These are phyloP conservation scores for Kazachstania sp. DNA, from an alignment of 1,139 yeast species.

Conservation along the genomic window DNA sequence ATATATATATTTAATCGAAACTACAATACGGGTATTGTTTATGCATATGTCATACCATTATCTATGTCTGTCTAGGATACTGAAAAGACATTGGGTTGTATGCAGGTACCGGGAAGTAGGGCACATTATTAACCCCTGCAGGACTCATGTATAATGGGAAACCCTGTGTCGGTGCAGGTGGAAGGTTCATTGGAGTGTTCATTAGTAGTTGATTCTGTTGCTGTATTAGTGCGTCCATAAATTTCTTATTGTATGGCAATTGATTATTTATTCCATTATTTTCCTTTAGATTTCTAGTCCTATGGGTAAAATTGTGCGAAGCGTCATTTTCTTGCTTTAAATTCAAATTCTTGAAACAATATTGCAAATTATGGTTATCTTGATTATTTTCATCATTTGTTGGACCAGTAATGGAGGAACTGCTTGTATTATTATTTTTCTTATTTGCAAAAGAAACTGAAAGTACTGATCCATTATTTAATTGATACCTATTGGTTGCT, in stretches of 20 bases:
- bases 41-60: not conserved
- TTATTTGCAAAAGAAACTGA: slow-evolving; percentile 31
- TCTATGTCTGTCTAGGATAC: not conserved
- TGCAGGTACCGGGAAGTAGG: not conserved
- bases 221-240: slow-evolving; percentile 10
- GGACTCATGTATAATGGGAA: not conserved
- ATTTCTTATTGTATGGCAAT: slow-evolving; percentile 8
- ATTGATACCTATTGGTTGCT: slow-evolving; percentile 34
- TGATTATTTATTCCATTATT: not conserved
- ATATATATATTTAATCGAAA: too few species aligned
- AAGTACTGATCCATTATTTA: slow-evolving; percentile 18
- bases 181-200: not conserved
- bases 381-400: too few species aligned
- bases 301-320: not conserved
- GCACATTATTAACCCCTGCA: not conserved
- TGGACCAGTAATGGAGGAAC: too few species aligned
- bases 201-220: slow-evolving; percentile 7
- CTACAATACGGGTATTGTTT: too few species aligned
- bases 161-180: not conserved
- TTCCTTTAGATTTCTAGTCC: not conserved
- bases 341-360: not conserved
- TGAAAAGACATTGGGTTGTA: not conserved
- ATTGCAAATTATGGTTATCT: too few species aligned
- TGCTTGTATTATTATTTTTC: slow-evolving; percentile 1
- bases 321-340: not conserved